phyloP scores from a whole-genome alignment of 768 basidiomycete species.

The Rhizopogon roseolus region DNA sequence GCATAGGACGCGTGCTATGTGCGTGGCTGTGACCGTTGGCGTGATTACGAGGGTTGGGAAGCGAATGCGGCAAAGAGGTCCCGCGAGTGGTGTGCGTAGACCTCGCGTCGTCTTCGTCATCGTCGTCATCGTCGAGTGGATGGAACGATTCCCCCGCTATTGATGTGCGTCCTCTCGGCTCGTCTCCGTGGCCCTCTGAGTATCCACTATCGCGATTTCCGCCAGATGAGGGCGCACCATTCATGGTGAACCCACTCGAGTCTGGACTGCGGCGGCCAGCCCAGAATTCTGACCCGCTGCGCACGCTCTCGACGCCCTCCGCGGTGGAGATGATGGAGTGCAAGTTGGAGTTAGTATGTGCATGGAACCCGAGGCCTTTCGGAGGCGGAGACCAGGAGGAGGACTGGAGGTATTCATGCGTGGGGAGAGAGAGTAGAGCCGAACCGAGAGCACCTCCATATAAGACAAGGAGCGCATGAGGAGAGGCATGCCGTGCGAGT shows the following conservation, averaged over 20 bases:
- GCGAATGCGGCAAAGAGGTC: not conserved
- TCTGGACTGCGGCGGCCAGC: slow-evolving; percentile 35
- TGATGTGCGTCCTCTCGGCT: not conserved
- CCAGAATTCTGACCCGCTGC: slow-evolving; percentile 78
- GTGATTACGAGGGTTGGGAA: slow-evolving; percentile 10
- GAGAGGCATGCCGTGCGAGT: slow-evolving; percentile 57
- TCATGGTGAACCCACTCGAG: slow-evolving; percentile 3
- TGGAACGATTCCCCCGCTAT: slow-evolving; percentile 27
- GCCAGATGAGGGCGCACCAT: not conserved
- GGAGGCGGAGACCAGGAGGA: slow-evolving; percentile 58
- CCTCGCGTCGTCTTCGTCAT: slow-evolving; percentile 17
- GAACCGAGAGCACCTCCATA: slow-evolving; percentile 79
- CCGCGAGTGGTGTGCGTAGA: slow-evolving; percentile 10
- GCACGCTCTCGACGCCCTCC: slow-evolving; percentile 38
- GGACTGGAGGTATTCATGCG: slow-evolving; percentile 81
- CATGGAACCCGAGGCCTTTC: slow-evolving; percentile 11
- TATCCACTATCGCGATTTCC: slow-evolving; percentile 14
- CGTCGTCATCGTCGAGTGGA: slow-evolving; percentile 25
- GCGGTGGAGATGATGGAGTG: slow-evolving; percentile 5
- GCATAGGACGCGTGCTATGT: not conserved
- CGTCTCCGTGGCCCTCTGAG: slow-evolving; percentile 4
- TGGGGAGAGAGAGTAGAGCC: slow-evolving; percentile 76
- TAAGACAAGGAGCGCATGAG: slow-evolving; percentile 77
- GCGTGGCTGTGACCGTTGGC: not conserved
- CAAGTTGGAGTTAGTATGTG: slow-evolving; percentile 12